Evolutionary conservation across 768 basidiomycete genomes (phyloP).

Genomic region (Termitomyces titanicus): DNA sequence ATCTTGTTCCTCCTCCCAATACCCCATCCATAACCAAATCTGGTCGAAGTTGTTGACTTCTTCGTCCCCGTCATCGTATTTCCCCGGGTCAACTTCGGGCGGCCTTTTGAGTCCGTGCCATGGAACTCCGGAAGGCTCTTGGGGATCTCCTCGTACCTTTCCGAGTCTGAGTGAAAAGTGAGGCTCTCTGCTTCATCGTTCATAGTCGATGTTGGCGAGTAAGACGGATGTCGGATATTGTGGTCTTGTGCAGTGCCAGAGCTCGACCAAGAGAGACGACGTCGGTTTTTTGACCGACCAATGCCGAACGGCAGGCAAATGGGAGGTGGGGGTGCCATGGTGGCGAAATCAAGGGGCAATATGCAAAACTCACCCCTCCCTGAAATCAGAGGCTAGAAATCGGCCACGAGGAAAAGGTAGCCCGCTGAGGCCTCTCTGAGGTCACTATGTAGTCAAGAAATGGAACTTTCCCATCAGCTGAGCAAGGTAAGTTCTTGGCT

Average conservation of each 20-base stretch:
- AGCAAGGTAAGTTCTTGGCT: conserved; percentile 4
- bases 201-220: conserved; percentile 41
- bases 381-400: neutral
- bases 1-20: conserved; percentile 50
- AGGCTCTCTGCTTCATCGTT: conserved; percentile 43
- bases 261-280: conserved; percentile 45
- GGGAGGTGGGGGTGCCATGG: conserved; percentile 53
- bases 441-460: conserved; percentile 1
- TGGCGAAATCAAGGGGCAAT: conserved; percentile 22
- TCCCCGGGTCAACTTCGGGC: conserved; percentile 40
- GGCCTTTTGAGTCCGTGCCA: conserved; percentile 32
- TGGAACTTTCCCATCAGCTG: conserved; percentile 12
- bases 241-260: conserved; percentile 28
- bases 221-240: conserved; percentile 38
- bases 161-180: conserved; percentile 59
- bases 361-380: neutral
- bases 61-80: conserved; percentile 60
- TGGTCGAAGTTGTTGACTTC: conserved; percentile 41
- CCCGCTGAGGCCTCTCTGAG: conserved; percentile 3
- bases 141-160: conserved; percentile 51
- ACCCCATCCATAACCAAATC: conserved; percentile 74
- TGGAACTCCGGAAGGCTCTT: conserved; percentile 27
- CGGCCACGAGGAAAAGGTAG: conserved; percentile 13
- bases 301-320: conserved; percentile 56
- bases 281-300: conserved; percentile 41